Percentiles rank a stretch among this genome's conserved stretches.
Evolutionary conservation across 495 filamentous ascomycete genomes (phyloP).

Genomic region (Daldinia concentrica): DNA sequence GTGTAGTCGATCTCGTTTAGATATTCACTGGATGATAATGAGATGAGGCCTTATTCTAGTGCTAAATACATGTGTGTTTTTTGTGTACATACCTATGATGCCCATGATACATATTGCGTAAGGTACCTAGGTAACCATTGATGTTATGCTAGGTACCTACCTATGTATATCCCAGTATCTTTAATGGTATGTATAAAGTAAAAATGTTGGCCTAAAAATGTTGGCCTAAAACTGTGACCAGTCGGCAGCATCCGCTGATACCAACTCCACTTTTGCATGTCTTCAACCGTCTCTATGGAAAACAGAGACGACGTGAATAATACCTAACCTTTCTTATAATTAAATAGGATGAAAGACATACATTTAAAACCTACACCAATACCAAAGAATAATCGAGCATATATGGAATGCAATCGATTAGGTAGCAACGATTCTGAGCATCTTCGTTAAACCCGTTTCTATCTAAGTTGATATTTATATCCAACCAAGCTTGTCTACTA

Average conservation of each 20-base stretch:
- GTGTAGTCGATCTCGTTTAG: slow-evolving; percentile 17
- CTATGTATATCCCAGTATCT: too few relatives aligned
- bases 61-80: too few relatives aligned
- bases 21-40: neutral
- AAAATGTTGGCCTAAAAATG: too few relatives aligned
- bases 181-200: too few relatives aligned
- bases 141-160: too few relatives aligned
- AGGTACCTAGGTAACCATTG: too few relatives aligned
- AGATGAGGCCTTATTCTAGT: too few relatives aligned
- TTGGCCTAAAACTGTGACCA: neutral
- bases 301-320: neutral
- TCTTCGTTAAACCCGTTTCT: neutral
- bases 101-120: neutral
- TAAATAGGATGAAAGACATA: neutral
- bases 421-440: neutral
- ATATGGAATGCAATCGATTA: neutral
- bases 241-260: neutral
- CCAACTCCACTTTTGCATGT: neutral
- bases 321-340: neutral
- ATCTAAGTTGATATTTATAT: neutral
- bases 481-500: neutral
- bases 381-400: neutral
- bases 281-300: neutral
- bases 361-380: neutral
- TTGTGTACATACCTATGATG: neutral